Conservation (phyloP, 352 stramenopile species). For the Phytophthora tentaculata region DNA sequence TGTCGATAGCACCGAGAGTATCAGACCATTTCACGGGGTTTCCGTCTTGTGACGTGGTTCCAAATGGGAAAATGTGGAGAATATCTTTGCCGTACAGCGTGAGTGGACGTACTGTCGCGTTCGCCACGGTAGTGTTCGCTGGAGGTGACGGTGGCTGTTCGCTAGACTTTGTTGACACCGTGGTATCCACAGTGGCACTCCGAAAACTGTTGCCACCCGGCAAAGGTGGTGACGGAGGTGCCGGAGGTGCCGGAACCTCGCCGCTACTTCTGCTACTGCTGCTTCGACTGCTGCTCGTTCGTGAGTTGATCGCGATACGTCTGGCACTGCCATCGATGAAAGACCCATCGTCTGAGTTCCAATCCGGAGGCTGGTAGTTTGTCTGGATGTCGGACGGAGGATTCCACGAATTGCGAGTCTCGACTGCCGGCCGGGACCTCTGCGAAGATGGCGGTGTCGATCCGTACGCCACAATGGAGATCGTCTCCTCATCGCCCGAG, state of each 20-base stretch:
- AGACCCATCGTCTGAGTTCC: conserved; percentile 29
- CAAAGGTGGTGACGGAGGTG: conserved; percentile 13
- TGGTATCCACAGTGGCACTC: conserved; percentile 17
- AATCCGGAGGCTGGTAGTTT: conserved; percentile 29
- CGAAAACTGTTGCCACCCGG: conserved; percentile 34
- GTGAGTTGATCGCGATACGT: conserved; percentile 25
- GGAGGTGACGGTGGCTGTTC: conserved; percentile 18
- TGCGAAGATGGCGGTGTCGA: conserved; percentile 8
- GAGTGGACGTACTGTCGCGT: conserved; percentile 25
- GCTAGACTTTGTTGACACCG: conserved; percentile 9
- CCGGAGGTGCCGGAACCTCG: not conserved
- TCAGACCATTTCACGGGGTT: conserved; percentile 34
- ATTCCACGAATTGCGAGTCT: conserved; percentile 23
- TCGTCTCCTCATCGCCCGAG: conserved; percentile 25
- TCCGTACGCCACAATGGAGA: conserved; percentile 35
- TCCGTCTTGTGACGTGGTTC: conserved; percentile 55
- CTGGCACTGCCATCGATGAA: conserved; percentile 27
- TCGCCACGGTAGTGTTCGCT: not conserved
- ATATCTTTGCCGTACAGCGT: conserved; percentile 73
- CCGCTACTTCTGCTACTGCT: conserved; percentile 12
- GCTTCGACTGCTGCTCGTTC: conserved; percentile 10
- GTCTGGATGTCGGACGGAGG: conserved; percentile 10
- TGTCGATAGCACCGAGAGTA: conserved; percentile 22
- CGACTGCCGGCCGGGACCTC: not conserved
- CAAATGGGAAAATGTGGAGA: conserved; percentile 52